Evolutionary conservation across 106 monocot genomes (phyloP).

Genomic region (Platanthera zijinensis): DNA sequence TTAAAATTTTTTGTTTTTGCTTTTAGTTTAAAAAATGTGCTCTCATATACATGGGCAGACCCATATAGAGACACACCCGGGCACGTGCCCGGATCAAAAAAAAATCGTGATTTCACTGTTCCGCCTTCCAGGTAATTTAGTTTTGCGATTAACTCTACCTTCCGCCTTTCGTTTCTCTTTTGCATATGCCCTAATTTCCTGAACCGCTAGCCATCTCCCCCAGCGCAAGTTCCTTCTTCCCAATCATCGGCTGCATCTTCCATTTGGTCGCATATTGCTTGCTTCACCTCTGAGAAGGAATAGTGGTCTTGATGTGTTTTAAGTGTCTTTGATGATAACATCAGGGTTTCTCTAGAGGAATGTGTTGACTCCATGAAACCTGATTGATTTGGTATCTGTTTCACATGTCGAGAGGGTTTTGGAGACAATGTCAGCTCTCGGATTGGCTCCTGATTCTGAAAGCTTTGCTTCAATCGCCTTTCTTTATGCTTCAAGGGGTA

Average conservation of each 20-base stretch:
- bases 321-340: slow-evolving; percentile 52
- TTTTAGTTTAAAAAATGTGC: too few species aligned
- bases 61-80: too few species aligned
- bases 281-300: slow-evolving; percentile 20
- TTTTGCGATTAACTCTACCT: too few species aligned
- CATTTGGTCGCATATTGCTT: slow-evolving; percentile 34
- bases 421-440: slow-evolving; percentile 46
- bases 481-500: slow-evolving; percentile 59
- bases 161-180: too few species aligned
- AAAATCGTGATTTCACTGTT: too few species aligned
- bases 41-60: too few species aligned
- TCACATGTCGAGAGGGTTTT: slow-evolving; percentile 49
- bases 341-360: slow-evolving; percentile 46
- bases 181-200: too few species aligned
- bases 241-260: slow-evolving; percentile 41
- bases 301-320: slow-evolving; percentile 29
- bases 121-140: too few species aligned
- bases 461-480: slow-evolving; percentile 69
- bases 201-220: too few species aligned
- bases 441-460: slow-evolving; percentile 31
- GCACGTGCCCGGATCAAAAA: too few species aligned
- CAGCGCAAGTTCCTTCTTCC: not conserved
- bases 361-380: slow-evolving; percentile 52
- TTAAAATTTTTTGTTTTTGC: too few species aligned
- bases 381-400: slow-evolving; percentile 50